Base-by-base conservation (phyloP, 345 rosid genomes). In the Nasturtium officinale region DNA sequence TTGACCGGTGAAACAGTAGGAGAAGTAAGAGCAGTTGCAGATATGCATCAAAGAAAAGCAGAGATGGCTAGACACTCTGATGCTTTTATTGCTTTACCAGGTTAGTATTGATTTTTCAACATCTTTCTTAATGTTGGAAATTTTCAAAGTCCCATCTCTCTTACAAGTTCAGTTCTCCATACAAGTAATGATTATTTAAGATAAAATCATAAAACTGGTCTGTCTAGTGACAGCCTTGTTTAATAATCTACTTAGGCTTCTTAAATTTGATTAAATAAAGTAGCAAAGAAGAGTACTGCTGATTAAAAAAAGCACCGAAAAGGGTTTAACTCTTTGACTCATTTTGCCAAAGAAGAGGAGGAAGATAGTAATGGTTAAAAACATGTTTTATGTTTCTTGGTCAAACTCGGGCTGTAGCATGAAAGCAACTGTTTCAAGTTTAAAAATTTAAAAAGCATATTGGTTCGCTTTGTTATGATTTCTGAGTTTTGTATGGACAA, bases 31-130 rank as follows among this genome's bases (percentile, higher is more conserved):
- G 97, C 98, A 56, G 97, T 94, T 62, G 96, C 97, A 78, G 98
- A 80, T 75, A 94, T 94, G 98, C 98, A 94, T 75, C 97, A 94
- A 85, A 88, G 98, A 81, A 94, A 94, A 77, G 97, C 97, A 32
- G 98, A 94, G 90, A 94, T 94, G 97, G 92, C 98, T 75, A 94
- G 84, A 90, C 98, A 91, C 83, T 94, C 98, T 72, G 95, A 94
- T 87, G 98, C 95, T 74, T 94, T 94, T 83, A 91, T 94, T 83
- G 98, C 98, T 79, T 89, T 94, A 75, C 98, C 98, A 82, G 98
- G 97, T 93, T 82, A 68, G 87, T 83, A 45, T 64, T 77, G 58
- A 60, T 17, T 18, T 18, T 12, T 23, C 10, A 9, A 38, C 23
- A 16, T 15, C 25, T 58, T 71, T 60, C 29, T 33, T 30, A 7